Percentiles rank a stretch among this genome's conserved stretches.
phyloP scores from a whole-genome alignment of 2,329 filamentous ascomycete species.

The Thermomyces lanuginosus region DNA sequence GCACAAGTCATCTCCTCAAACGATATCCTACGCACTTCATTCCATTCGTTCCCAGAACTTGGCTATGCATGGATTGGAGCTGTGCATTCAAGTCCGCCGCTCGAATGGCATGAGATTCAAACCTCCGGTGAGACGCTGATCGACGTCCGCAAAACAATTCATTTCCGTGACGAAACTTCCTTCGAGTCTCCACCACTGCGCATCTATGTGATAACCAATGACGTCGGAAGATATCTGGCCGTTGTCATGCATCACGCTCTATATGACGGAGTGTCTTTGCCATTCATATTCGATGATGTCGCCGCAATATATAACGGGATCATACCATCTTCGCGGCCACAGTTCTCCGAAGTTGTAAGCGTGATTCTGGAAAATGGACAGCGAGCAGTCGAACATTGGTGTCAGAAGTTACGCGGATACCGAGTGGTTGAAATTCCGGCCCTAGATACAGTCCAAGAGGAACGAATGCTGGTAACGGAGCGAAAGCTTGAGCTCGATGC shows the following conservation, averaged over 20 bases:
- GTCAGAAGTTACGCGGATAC: conserved; percentile 10
- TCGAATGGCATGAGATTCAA: conserved; percentile 10
- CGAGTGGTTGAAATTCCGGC: conserved; percentile 10
- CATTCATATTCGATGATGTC: conserved; percentile 21
- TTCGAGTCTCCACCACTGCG: conserved; percentile 18
- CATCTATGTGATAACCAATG: conserved; percentile 15
- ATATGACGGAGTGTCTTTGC: conserved; percentile 34
- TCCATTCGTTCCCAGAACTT: conserved; percentile 13
- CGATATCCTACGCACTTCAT: conserved; percentile 50
- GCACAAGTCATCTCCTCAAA: conserved; percentile 32
- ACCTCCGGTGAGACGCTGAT: conserved; percentile 6
- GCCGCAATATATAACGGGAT: conserved; percentile 4
- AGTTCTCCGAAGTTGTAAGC: conserved; percentile 36
- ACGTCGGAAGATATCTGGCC: conserved; percentile 24
- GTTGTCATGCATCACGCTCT: conserved; percentile 44
- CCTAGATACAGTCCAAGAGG: conserved; percentile 6
- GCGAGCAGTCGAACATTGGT: conserved; percentile 23
- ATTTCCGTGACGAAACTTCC: conserved; percentile 9
- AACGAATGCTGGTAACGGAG: conserved; percentile 10
- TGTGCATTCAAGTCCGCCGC: conserved; percentile 11
- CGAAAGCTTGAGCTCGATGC: conserved; percentile 9
- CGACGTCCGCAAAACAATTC: conserved; percentile 6
- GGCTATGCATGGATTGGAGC: conserved; percentile 13
- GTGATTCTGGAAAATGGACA: conserved; percentile 32
- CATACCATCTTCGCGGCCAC: conserved; percentile 6